Base-by-base conservation (phyloP, 1,284 basidiomycete species). In the Tilletia horrida region DNA sequence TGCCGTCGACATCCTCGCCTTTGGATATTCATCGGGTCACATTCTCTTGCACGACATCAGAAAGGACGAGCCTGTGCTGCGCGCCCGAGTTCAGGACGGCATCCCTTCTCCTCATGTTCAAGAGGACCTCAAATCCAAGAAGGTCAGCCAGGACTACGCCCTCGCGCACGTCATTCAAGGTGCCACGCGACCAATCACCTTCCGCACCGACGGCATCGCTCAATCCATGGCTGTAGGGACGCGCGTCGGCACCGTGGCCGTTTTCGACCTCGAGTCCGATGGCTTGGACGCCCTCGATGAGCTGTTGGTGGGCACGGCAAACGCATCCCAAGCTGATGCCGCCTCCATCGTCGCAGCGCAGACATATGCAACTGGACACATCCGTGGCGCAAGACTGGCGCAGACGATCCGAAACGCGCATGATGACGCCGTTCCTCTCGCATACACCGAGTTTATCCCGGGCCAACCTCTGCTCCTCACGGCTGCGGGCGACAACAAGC, bases 1-100 rank as follows among this genome's bases (percentile, higher is more conserved):
- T 18, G 96, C 95, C 6, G 89, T 98, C 66, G 96, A 99, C 77
- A 91, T 98, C 6, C 86, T 98, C 35, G 96, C 91, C 14, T 85
- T 97, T 65, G 95, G 93, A 0, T 93, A 92, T 77, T 85, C 88
- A 0, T 91, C 91, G 3, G 95, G 96, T 45, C 88, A 91, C 74
- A 88, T 97, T 43, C 88, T 90, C 0, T 85, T 99, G 7, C 90
- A 93, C 76, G 95, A 99, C 80, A 87, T 97, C 65, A 87, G 91
- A 42, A 87, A 91, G 16, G 93, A 95, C 74, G 93, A 97, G 82
- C 85, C 89, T 44, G 84, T 97, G 1, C 23, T 70, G 11, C 65
- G 65, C 7, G 55, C 55, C 27, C 25, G 55, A 3, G 55, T 59
- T 7, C 55, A 59, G 21, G 69, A 75, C 25, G 31, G 47, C 25